Conservation (phyloP, 108 stramenopile species). For the Schizochytrium sp. region DNA sequence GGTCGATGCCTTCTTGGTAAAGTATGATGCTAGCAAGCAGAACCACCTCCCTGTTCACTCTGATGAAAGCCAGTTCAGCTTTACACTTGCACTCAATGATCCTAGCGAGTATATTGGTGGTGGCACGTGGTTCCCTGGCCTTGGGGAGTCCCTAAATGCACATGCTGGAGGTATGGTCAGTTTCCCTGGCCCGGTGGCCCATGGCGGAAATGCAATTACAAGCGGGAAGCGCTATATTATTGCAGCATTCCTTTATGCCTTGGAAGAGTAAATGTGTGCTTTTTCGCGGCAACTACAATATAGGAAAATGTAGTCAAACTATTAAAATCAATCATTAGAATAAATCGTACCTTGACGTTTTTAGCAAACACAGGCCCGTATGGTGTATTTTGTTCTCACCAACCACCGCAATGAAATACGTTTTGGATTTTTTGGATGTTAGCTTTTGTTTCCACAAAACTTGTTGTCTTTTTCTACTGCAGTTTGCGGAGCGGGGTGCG, state of each 20-base stretch:
- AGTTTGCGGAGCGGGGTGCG: too few relatives aligned
- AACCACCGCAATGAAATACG: neutral
- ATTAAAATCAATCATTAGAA: too few relatives aligned
- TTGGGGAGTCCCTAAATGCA: neutral
- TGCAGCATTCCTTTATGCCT: neutral
- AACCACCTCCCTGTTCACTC: neutral
- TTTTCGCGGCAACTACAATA: too few relatives aligned
- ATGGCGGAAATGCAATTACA: neutral
- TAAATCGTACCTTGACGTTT: too few relatives aligned
- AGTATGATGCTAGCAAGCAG: conserved; percentile 1
- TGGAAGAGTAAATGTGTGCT: neutral
- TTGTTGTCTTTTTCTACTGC: too few relatives aligned
- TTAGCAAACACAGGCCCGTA: too few relatives aligned
- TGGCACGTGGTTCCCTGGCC: neutral
- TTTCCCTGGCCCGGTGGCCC: neutral
- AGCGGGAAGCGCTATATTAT: conserved; percentile 7
- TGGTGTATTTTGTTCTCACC: too few relatives aligned
- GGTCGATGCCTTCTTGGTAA: conserved; percentile 24
- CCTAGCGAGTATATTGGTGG: neutral
- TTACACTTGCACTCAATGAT: conserved; percentile 13
- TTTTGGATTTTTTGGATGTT: neutral
- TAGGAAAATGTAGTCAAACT: too few relatives aligned
- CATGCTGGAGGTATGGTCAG: conserved; percentile 24
- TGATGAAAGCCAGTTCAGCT: conserved; percentile 13
- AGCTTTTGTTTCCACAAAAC: neutral